These are phyloP conservation scores for Daedaleopsis sinensis DNA, from an alignment of 768 basidiomycete species.

Conservation along the genomic window DNA sequence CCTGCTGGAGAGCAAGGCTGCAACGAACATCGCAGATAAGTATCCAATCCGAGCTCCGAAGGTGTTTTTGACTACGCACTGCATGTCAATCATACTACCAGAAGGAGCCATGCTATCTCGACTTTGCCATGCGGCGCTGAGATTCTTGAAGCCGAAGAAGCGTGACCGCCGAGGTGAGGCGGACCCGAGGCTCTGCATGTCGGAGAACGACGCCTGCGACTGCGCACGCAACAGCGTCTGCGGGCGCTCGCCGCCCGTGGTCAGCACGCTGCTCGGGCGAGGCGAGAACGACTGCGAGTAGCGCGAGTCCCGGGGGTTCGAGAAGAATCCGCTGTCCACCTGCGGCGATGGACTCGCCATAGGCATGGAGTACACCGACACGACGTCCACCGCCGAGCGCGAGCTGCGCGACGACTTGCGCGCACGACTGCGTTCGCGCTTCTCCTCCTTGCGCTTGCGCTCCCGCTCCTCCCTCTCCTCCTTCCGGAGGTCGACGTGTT, in stretches of 20 bases:
- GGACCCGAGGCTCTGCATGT: constrained; percentile 74
- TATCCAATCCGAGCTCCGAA: neutral
- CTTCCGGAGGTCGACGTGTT: constrained; percentile 80
- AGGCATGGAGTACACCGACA: constrained; percentile 70
- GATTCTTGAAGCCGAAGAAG: constrained; percentile 78
- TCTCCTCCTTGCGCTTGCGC: constrained; percentile 69
- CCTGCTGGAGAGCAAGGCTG: constrained; percentile 80
- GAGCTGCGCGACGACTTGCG: constrained; percentile 67
- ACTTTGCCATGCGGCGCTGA: constrained; percentile 73
- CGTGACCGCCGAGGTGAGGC: constrained; percentile 64
- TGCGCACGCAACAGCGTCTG: constrained; percentile 64
- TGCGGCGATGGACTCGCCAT: constrained; percentile 47
- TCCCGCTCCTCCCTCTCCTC: constrained; percentile 80
- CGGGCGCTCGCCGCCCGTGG: constrained; percentile 47
- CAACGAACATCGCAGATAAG: constrained; percentile 11
- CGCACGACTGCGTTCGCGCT: constrained; percentile 53
- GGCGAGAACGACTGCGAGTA: constrained; percentile 49
- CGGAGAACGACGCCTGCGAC: constrained; percentile 81
- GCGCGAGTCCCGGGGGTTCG: constrained; percentile 57
- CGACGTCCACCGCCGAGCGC: constrained; percentile 70
- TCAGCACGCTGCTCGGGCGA: constrained; percentile 44
- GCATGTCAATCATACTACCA: constrained; percentile 93
- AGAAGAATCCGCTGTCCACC: constrained; percentile 55
- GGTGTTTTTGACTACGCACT: constrained; percentile 53
- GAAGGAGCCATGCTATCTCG: constrained; percentile 83